A percentile compares a stretch with the other conserved stretches of the same genome.
These are phyloP conservation scores for Helianthus tuberosus DNA, from an alignment of 129 eudicot genomes.

Conservation along the genomic window DNA sequence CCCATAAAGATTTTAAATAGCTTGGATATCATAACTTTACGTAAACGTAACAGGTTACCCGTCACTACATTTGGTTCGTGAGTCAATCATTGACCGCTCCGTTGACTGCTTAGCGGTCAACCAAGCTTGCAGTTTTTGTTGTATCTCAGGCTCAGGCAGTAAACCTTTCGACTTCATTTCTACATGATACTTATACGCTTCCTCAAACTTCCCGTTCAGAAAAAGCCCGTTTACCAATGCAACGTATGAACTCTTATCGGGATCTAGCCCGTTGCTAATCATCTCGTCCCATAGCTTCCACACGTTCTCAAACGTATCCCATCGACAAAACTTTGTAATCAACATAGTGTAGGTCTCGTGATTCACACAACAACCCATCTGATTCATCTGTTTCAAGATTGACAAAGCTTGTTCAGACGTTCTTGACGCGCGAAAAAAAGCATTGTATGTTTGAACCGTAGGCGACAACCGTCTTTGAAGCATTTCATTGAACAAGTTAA, in stretches of 20 bases:
- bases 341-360: constrained; percentile 77
- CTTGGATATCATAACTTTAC: too few relatives aligned
- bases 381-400: constrained; percentile 62
- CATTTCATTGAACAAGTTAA: constrained; percentile 63
- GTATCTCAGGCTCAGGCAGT: constrained; percentile 72
- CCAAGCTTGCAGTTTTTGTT: constrained; percentile 73
- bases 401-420: constrained; percentile 62
- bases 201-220: constrained; percentile 79
- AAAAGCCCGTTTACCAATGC: constrained; percentile 81
- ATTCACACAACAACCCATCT: constrained; percentile 57
- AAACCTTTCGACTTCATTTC: constrained; percentile 80
- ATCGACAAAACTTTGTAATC: constrained; percentile 80
- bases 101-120: constrained; percentile 39
- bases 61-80: constrained; percentile 7
- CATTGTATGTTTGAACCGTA: constrained; percentile 77
- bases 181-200: constrained; percentile 60
- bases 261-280: constrained; percentile 67
- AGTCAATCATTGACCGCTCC: background rate
- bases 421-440: constrained; percentile 59
- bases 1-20: too few relatives aligned
- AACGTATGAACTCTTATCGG: constrained; percentile 73
- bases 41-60: constrained; percentile 3
- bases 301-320: constrained; percentile 64
- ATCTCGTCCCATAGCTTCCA: constrained; percentile 75
- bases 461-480: constrained; percentile 59